phyloP scores from a whole-genome alignment of 1,139 yeast genomes.

The Candida sanyaensis region DNA sequence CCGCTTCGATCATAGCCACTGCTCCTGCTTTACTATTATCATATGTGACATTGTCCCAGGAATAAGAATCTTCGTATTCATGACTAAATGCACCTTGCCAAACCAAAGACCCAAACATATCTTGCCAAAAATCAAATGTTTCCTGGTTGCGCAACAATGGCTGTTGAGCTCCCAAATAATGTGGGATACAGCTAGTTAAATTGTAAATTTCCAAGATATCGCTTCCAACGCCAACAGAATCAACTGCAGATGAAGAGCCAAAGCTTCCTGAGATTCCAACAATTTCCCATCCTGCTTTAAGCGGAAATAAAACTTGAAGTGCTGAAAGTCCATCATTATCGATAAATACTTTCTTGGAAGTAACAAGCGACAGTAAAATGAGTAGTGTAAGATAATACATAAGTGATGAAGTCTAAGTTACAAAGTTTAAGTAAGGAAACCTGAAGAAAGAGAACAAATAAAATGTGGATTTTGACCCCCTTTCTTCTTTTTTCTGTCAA shows the following conservation, averaged over 20 bases:
- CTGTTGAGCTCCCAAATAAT: constrained; percentile 36
- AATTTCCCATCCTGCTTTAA: constrained; percentile 38
- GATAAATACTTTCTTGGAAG: constrained; percentile 31
- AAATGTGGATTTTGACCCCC: no score
- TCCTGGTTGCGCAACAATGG: constrained; percentile 39
- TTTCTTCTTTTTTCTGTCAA: no score
- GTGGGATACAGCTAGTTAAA: constrained; percentile 37
- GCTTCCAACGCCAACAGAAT: constrained; percentile 31
- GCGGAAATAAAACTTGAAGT: constrained; percentile 33
- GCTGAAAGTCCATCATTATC: constrained; percentile 41
- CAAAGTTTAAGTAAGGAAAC: no score
- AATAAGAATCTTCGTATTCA: constrained; percentile 27
- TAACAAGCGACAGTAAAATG: background rate
- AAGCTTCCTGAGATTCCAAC: constrained; percentile 39
- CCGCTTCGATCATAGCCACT: constrained; percentile 38
- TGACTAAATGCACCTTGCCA: constrained; percentile 44
- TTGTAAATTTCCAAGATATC: constrained; percentile 28
- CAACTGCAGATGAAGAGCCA: constrained; percentile 38
- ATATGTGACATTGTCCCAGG: constrained; percentile 30
- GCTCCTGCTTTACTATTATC: constrained; percentile 32
- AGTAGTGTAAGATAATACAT: background rate
- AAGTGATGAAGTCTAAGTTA: no score
- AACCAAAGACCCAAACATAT: constrained; percentile 36
- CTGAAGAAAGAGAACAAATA: no score
- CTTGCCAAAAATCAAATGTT: constrained; percentile 39